Percentiles rank a stretch among this genome's conserved stretches.
Conservation (phyloP, 805 yeast species). For the Blastobotrys terrestris region DNA sequence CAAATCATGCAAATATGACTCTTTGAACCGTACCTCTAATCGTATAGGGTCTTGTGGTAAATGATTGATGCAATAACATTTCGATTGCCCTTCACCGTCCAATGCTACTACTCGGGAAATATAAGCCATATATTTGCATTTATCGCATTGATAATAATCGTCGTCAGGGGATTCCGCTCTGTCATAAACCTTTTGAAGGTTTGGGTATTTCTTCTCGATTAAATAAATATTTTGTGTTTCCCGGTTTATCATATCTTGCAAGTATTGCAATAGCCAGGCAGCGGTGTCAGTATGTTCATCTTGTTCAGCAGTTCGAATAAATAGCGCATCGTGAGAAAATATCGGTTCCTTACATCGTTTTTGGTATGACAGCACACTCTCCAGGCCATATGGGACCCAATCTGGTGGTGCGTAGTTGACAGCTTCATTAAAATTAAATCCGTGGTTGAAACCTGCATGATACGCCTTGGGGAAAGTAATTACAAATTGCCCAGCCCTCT, state of each 20-base stretch:
- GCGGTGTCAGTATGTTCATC: conserved; percentile 19
- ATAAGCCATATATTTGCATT: conserved; percentile 22
- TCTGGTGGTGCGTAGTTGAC: conserved; percentile 37
- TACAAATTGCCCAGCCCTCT: conserved; percentile 72
- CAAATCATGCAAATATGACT: background rate
- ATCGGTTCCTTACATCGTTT: conserved; percentile 27
- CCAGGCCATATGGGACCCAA: conserved; percentile 32
- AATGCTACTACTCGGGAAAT: conserved; percentile 17
- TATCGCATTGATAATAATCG: conserved; percentile 17
- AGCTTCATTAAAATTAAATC: conserved; percentile 53
- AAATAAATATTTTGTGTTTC: conserved; percentile 9
- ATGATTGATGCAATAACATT: conserved; percentile 1
- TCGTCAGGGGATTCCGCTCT: conserved; percentile 17
- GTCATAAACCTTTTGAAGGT: conserved; percentile 1
- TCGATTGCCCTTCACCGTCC: background rate
- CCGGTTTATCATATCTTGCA: conserved; percentile 10
- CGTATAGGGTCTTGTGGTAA: background rate
- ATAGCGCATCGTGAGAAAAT: conserved; percentile 32
- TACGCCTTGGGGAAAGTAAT: conserved; percentile 85
- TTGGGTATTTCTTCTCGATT: conserved; percentile 1
- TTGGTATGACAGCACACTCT: conserved; percentile 27
- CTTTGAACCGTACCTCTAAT: background rate
- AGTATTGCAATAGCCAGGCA: conserved; percentile 16
- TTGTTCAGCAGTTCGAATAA: conserved; percentile 19
- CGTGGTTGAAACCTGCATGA: conserved; percentile 83